A percentile compares a stretch with the other conserved stretches of the same genome.
phyloP scores from a whole-genome alignment of 176 grass and related monocot genomes.

The Musa beccarii region DNA sequence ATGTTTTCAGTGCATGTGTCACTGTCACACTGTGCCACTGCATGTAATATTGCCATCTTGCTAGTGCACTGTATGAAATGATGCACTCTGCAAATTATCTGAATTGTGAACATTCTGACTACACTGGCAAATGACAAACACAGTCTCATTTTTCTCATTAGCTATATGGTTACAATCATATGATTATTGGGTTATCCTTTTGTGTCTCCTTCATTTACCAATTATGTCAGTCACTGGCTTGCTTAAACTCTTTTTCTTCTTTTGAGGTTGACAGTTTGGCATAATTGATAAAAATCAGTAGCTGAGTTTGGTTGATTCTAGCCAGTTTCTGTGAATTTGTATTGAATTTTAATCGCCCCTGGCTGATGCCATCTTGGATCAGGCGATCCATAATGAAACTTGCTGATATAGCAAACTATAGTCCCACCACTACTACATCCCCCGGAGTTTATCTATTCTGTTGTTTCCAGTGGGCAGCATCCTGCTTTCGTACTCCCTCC shows the following conservation, averaged over 20 bases:
- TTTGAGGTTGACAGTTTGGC: neutral
- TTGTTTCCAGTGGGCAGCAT: neutral
- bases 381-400: neutral
- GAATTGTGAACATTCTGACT: too few species aligned
- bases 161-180: too few species aligned
- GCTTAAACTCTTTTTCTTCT: neutral
- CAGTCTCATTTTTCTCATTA: too few species aligned
- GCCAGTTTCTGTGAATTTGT: neutral
- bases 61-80: too few species aligned
- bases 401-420: neutral
- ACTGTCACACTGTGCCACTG: too few species aligned
- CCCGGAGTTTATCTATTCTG: neutral
- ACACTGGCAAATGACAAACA: too few species aligned
- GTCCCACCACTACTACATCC: too few species aligned
- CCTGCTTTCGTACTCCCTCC: neutral
- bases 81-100: too few species aligned
- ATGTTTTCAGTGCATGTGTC: too few species aligned
- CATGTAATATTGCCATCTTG: too few species aligned
- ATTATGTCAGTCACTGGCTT: neutral
- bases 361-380: neutral
- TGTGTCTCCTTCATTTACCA: neutral
- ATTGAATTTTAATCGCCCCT: neutral
- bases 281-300: neutral
- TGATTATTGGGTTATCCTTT: neutral
- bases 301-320: neutral